Conservation (phyloP, 2,329 filamentous ascomycete genomes). For the Aureobasidium uvarum region DNA sequence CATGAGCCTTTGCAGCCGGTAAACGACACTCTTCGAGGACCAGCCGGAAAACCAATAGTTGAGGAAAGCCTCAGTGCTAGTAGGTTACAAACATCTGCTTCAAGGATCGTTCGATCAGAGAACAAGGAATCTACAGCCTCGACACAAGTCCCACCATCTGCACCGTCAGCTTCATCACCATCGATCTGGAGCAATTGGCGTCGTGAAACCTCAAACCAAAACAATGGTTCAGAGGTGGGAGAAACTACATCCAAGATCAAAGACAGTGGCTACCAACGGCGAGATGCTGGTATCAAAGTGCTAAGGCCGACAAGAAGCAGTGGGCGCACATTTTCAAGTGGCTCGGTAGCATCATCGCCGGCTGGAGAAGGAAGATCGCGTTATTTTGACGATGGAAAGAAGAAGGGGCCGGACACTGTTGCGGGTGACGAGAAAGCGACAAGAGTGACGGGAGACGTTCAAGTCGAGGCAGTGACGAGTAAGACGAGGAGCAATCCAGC, state of each 20-base stretch:
- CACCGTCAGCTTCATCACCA: constrained; percentile 39
- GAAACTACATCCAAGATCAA: constrained; percentile 53
- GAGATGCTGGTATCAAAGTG: constrained; percentile 80
- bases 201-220: constrained; percentile 39
- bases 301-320: constrained; percentile 71
- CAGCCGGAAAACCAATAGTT: background rate
- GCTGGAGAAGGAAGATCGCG: constrained; percentile 42
- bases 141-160: background rate
- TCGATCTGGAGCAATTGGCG: constrained; percentile 52
- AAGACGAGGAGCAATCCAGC: constrained; percentile 67
- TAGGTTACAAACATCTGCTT: constrained; percentile 28
- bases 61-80: background rate
- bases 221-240: constrained; percentile 50
- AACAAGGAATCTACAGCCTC: constrained; percentile 3
- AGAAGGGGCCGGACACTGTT: constrained; percentile 21
- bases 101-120: constrained; percentile 32
- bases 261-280: constrained; percentile 66
- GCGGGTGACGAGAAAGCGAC: constrained; percentile 27
- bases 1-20: background rate
- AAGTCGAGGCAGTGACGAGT: constrained; percentile 26
- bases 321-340: constrained; percentile 50
- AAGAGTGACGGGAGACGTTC: background rate
- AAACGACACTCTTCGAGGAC: background rate
- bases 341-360: constrained; percentile 36
- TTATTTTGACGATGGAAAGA: constrained; percentile 51